Percentiles rank a stretch among this genome's conserved stretches.
Evolutionary conservation across 2,329 filamentous ascomycete genomes (phyloP).

Genomic region (Thyridium curvatum): DNA sequence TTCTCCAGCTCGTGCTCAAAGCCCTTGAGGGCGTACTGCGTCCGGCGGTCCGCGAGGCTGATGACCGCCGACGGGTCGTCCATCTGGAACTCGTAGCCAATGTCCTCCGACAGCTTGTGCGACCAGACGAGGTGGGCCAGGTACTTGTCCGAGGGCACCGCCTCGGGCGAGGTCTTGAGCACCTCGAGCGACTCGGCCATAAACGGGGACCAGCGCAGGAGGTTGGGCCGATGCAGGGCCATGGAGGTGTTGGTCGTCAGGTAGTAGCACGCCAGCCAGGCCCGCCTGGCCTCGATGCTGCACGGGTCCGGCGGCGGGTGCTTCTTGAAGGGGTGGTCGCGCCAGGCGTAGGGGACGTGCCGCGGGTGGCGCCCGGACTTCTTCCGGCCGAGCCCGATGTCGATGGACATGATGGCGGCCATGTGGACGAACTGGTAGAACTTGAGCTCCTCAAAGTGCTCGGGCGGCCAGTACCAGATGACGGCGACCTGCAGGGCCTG

Average conservation of each 20-base stretch:
- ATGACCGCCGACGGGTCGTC: conserved; percentile 53
- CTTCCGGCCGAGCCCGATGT: conserved; percentile 62
- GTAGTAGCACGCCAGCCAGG: conserved; percentile 55
- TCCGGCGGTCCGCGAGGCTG: conserved; percentile 55
- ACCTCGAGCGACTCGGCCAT: conserved; percentile 54
- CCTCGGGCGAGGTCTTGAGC: conserved; percentile 46
- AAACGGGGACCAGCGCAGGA: conserved; percentile 54
- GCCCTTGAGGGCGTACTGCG: conserved; percentile 56
- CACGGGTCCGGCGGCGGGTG: conserved; percentile 42
- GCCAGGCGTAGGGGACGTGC: conserved; percentile 28
- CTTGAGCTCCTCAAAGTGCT: conserved; percentile 79
- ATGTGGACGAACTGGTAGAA: conserved; percentile 85
- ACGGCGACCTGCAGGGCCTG: conserved; percentile 70
- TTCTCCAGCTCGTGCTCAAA: conserved; percentile 60
- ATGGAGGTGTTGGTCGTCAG: conserved; percentile 54
- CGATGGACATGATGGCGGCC: conserved; percentile 74
- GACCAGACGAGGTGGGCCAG: conserved; percentile 55
- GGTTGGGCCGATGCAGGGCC: conserved; percentile 53
- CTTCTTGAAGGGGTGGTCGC: conserved; percentile 34
- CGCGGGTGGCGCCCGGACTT: conserved; percentile 23
- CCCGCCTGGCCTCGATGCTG: conserved; percentile 47
- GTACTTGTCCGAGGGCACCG: conserved; percentile 48
- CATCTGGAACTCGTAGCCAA: conserved; percentile 58
- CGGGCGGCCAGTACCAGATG: conserved; percentile 82
- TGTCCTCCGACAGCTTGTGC: conserved; percentile 61